Evolutionary conservation across 2,329 filamentous ascomycete genomes (phyloP), one percentile per base, ranked within the genome.

Genomic region (Fusarium bulbicola): DNA sequence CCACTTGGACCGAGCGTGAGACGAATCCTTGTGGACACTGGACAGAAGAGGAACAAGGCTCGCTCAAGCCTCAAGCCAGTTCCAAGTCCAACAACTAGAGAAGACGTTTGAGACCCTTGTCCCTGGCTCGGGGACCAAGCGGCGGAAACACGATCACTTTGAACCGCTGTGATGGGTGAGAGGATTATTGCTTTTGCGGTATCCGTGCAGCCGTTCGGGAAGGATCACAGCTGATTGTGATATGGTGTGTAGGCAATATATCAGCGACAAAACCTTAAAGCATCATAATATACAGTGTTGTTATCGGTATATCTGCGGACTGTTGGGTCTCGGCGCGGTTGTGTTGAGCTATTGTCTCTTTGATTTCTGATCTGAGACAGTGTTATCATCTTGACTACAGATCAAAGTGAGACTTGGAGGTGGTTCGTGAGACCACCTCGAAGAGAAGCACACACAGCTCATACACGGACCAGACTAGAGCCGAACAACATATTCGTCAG

Each of bases 161-260:
- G 63, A 66, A 66, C 68, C 72, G 57, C 21, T 61, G 34, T 34
- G 36, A 24, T 50, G 63, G 71, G 46, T 64, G 54, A 56, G 14
- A 66, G 68, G 56, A 59, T 68, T 65, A 42, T 71, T 60, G 40
- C 42, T 21, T 21, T n/a, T 30, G 52, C 37, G 11, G 58, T 21
- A 18, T 34, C 32, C 32, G 32, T 34, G 16, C 32, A 34, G 52
- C 34, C 6, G 45, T 5, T 26, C 63, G 54, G 64, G 59, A 66
- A 74, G 57, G 72, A 72, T 72, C 21, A 36, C 56, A 21, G 37
- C 20, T n/a, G 49, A 21, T 53, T 50, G 24, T 24, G 45, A 45
- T 53, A 16, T 10, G 50, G 49, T 54, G 45, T 37, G 47, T 21
- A 52, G 58, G 46, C 34, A 68, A 54, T 64, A 43, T 59, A 71